Evolutionary conservation across 495 filamentous ascomycete species (phyloP).

Genomic region (Penicillium bovifimosum): DNA sequence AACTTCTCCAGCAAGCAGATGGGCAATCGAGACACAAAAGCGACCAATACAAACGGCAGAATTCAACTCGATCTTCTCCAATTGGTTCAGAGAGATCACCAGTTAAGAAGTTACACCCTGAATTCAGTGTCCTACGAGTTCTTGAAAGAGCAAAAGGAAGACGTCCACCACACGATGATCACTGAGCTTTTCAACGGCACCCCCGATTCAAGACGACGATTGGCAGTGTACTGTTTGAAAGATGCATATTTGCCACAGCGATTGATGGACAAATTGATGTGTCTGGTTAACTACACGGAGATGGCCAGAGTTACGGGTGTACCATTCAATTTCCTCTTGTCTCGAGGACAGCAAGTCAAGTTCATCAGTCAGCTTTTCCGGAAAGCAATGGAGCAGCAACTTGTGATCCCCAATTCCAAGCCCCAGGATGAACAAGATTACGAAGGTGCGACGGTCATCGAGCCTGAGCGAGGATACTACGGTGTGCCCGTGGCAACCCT

Average conservation of each 20-base stretch:
- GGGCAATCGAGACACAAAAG: slow-evolving; percentile 90
- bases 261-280: slow-evolving; percentile 95
- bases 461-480: slow-evolving; percentile 88
- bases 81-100: slow-evolving; percentile 87
- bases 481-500: slow-evolving; percentile 91
- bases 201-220: slow-evolving; percentile 77
- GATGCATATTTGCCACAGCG: slow-evolving; percentile 94
- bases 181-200: slow-evolving; percentile 96
- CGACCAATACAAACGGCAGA: slow-evolving; percentile 89
- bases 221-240: slow-evolving; percentile 96
- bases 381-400: slow-evolving; percentile 82
- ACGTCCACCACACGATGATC: slow-evolving; percentile 99
- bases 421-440: slow-evolving; percentile 74
- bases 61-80: slow-evolving; percentile 93
- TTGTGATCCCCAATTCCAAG: slow-evolving; percentile 84
- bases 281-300: slow-evolving; percentile 95
- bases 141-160: slow-evolving; percentile 95
- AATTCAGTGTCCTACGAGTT: slow-evolving; percentile 98
- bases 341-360: slow-evolving; percentile 93
- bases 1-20: slow-evolving; percentile 98
- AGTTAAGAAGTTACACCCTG: slow-evolving; percentile 91
- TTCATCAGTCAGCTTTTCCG: slow-evolving; percentile 97
- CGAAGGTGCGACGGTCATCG: slow-evolving; percentile 96
- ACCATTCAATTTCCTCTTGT: slow-evolving; percentile 90
- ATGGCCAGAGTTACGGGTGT: slow-evolving; percentile 99